Evolutionary conservation across 129 eudicot species (phyloP).

Genomic region (Arctium minus): DNA sequence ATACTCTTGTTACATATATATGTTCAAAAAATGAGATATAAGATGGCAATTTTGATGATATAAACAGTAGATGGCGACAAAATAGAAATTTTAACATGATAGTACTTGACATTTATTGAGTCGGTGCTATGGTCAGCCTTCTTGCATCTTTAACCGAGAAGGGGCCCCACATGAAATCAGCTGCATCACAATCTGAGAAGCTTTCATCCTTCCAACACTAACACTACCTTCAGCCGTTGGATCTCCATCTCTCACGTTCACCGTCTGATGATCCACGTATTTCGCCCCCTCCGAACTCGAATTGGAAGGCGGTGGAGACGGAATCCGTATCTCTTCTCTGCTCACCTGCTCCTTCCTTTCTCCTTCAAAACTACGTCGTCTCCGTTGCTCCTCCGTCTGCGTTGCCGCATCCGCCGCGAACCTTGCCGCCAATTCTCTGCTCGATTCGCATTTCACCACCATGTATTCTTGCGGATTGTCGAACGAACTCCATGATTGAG

Average conservation of each 20-base stretch:
- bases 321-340: conserved; percentile 23
- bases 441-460: conserved; percentile 49
- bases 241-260: conserved; percentile 8
- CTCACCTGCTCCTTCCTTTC: conserved; percentile 18
- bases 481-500: conserved; percentile 63
- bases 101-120: neutral
- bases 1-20: too few relatives aligned
- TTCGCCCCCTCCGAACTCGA: conserved; percentile 37
- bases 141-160: conserved; percentile 25
- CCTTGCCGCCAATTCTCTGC: conserved; percentile 49
- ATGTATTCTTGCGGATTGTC: conserved; percentile 50
- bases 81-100: neutral
- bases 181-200: conserved; percentile 43
- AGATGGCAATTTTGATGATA: too few relatives aligned
- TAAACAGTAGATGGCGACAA: neutral
- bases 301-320: conserved; percentile 46
- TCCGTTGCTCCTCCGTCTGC: conserved; percentile 34
- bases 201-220: conserved; percentile 40
- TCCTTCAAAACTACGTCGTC: neutral
- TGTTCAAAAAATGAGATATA: too few relatives aligned
- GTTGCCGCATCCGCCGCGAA: conserved; percentile 39
- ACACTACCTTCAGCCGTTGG: conserved; percentile 17
- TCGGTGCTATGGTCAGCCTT: neutral
- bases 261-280: conserved; percentile 24
- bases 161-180: conserved; percentile 41